These are phyloP conservation scores for Arthroderma sp. DNA, from an alignment of 2,329 filamentous ascomycete genomes.

Conservation along the genomic window DNA sequence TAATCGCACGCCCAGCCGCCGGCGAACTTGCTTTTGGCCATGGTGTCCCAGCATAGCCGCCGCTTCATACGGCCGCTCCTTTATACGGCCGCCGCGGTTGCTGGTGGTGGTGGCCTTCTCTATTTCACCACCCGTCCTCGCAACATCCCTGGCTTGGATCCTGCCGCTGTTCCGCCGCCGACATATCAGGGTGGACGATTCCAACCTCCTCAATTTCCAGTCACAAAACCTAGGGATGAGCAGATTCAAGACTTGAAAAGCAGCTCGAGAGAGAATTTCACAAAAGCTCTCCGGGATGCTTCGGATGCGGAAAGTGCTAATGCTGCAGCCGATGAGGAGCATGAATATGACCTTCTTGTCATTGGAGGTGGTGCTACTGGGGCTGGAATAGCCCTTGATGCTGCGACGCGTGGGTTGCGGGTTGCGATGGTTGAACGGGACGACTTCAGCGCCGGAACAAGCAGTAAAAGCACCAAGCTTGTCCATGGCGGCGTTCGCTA, in stretches of 20 bases:
- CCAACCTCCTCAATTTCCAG: constrained; percentile 38
- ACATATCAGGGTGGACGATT: constrained; percentile 48
- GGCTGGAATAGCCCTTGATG: constrained; percentile 67
- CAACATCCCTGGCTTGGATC: constrained; percentile 50
- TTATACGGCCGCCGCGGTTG: constrained; percentile 44
- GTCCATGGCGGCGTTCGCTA: constrained; percentile 77
- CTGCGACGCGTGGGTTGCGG: constrained; percentile 62
- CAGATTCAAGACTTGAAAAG: constrained; percentile 38
- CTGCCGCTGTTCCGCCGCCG: constrained; percentile 49
- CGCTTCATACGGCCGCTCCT: constrained; percentile 45
- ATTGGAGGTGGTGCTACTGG: constrained; percentile 72
- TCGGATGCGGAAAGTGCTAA: background rate
- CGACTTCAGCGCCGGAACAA: constrained; percentile 70
- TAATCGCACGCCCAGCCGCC: too few relatives aligned
- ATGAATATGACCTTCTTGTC: constrained; percentile 61
- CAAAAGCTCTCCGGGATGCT: background rate
- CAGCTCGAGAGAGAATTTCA: constrained; percentile 6
- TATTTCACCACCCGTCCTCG: constrained; percentile 51
- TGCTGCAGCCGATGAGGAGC: constrained; percentile 17
- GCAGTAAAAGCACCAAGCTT: constrained; percentile 76
- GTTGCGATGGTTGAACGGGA: constrained; percentile 72
- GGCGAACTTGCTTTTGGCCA: constrained; percentile 7
- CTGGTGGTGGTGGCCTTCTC: constrained; percentile 42
- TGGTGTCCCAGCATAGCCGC: constrained; percentile 30
- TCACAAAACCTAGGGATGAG: constrained; percentile 36